Evolutionary conservation across 2,329 filamentous ascomycete genomes (phyloP).

Genomic region (Colletotrichum lentis): DNA sequence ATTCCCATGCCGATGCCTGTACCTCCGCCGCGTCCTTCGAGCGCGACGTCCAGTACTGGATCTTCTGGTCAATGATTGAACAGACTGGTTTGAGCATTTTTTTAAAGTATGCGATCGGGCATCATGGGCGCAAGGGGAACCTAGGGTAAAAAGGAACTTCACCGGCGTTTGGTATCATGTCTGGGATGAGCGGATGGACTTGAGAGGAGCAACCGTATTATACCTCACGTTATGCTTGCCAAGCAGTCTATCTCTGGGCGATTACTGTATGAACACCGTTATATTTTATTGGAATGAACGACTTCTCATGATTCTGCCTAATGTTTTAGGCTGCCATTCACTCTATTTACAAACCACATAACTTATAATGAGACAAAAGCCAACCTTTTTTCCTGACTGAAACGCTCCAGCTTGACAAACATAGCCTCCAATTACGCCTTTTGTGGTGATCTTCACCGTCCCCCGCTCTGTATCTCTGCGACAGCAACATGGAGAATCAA

Average conservation of each 20-base stretch:
- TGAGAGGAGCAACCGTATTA: conserved; percentile 26
- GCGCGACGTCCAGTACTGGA: conserved; percentile 54
- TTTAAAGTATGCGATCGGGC: not conserved
- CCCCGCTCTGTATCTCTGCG: not conserved
- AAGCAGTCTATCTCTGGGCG: conserved; percentile 23
- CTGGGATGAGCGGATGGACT: conserved; percentile 10
- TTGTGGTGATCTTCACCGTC: not conserved
- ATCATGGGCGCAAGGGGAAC: conserved; percentile 6
- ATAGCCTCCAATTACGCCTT: not conserved
- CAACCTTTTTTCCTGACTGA: not conserved
- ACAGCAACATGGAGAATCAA: not conserved
- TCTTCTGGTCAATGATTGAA: conserved; percentile 53
- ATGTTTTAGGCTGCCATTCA: not conserved
- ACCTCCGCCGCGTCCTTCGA: conserved; percentile 52
- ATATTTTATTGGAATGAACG: conserved; percentile 12
- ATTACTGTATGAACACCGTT: conserved; percentile 24
- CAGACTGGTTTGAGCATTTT: not conserved
- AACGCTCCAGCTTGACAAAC: not conserved
- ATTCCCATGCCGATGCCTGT: conserved; percentile 43
- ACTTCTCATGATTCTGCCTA: not conserved
- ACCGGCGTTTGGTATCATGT: conserved; percentile 31
- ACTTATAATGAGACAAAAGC: not conserved
- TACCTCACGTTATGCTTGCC: conserved; percentile 29
- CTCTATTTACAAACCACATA: not conserved
- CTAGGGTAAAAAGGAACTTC: conserved; percentile 1